Conservation (phyloP, 2,329 filamentous ascomycete species). For the Fusarium neocosmosporiellum region DNA sequence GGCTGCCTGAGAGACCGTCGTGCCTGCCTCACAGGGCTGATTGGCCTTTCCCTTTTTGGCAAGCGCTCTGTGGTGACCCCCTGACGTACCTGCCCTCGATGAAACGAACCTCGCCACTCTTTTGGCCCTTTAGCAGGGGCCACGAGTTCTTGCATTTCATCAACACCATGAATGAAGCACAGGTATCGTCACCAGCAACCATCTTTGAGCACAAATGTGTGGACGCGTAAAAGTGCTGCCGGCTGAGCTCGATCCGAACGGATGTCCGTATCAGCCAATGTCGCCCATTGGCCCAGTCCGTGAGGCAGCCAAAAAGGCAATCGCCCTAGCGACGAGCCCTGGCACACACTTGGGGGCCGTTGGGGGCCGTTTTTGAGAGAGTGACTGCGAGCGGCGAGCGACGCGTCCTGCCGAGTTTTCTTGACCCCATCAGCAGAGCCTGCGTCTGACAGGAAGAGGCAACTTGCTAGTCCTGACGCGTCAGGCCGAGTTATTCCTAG, state of each 20-base stretch:
- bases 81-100: not conserved
- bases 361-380: conserved; percentile 24
- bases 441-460: not conserved
- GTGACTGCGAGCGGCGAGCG: not conserved
- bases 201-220: not conserved
- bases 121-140: not conserved
- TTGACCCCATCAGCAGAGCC: conserved; percentile 2
- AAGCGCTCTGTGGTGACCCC: not conserved
- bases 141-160: not conserved
- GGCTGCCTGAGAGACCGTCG: not conserved
- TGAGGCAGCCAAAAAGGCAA: conserved; percentile 33
- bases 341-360: conserved; percentile 23
- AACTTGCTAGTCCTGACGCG: not conserved
- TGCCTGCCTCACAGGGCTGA: conserved; percentile 38
- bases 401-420: not conserved
- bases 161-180: conserved; percentile 4
- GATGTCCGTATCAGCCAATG: not conserved
- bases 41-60: conserved; percentile 14
- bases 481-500: not conserved
- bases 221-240: not conserved
- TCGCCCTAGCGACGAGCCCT: conserved; percentile 8
- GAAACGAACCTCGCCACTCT: conserved; percentile 5
- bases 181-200: not conserved
- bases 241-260: not conserved
- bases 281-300: conserved; percentile 2